Evolutionary conservation across 495 filamentous ascomycete genomes (phyloP).

Genomic region (Penicillium egyptiacum): DNA sequence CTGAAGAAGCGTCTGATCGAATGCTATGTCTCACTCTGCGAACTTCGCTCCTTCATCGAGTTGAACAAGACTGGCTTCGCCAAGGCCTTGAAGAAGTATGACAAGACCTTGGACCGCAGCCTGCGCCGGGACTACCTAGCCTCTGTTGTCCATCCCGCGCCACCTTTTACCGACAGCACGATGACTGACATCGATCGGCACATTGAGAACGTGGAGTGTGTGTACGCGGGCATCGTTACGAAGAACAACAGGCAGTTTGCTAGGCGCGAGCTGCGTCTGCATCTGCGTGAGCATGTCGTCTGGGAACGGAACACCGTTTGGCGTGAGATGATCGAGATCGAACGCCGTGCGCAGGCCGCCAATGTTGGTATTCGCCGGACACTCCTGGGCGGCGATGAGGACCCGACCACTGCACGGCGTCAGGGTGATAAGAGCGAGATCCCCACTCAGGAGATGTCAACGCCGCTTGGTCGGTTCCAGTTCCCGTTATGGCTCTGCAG

Average conservation of each 20-base stretch:
- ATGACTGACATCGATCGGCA: conserved; percentile 67
- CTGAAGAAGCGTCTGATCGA: conserved; percentile 87
- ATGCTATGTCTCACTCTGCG: conserved; percentile 90
- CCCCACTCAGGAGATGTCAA: conserved; percentile 65
- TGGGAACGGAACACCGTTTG: conserved; percentile 99
- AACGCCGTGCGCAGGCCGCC: conserved; percentile 92
- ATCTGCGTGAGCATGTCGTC: conserved; percentile 94
- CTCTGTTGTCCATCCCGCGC: conserved; percentile 65
- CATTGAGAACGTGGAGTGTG: conserved; percentile 69
- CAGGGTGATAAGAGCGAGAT: conserved; percentile 80
- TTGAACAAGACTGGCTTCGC: conserved; percentile 94
- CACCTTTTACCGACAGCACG: conserved; percentile 73
- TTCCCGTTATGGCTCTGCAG: conserved; percentile 83
- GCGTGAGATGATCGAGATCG: conserved; percentile 98
- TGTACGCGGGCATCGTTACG: conserved; percentile 79
- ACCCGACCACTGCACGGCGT: conserved; percentile 65
- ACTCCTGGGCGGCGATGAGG: conserved; percentile 72
- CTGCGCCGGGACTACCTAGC: conserved; percentile 75
- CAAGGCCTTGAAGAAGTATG: conserved; percentile 97
- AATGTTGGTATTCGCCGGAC: conserved; percentile 80
- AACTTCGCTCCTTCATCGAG: conserved; percentile 93
- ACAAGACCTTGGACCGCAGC: conserved; percentile 86
- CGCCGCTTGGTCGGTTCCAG: conserved; percentile 75
- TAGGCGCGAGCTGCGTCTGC: conserved; percentile 80
- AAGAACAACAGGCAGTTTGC: conserved; percentile 72